Conservation (phyloP, 1,284 basidiomycete species). For the Wolfiporia cocos region DNA sequence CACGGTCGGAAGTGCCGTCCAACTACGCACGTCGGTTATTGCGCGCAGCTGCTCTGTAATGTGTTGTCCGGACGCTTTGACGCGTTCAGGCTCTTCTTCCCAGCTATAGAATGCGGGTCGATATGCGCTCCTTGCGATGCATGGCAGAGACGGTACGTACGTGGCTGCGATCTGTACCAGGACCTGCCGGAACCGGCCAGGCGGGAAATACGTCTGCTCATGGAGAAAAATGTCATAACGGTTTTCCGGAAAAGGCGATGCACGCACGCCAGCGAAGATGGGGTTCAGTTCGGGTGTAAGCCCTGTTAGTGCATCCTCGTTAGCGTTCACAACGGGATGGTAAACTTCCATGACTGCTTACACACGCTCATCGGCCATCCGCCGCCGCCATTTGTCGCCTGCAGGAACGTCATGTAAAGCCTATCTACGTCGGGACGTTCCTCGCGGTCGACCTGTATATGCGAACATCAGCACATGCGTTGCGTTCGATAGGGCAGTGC, state of each 20-base stretch:
- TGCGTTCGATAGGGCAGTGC: neutral
- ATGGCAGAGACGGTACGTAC: constrained; percentile 9
- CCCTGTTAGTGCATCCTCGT: constrained; percentile 13
- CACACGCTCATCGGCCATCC: constrained; percentile 41
- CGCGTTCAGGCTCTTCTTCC: constrained; percentile 19
- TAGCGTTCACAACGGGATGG: neutral
- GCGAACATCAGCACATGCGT: neutral
- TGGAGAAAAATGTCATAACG: neutral
- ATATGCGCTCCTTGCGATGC: neutral
- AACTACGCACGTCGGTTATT: constrained; percentile 13
- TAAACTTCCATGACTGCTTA: constrained; percentile 5
- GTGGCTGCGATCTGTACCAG: constrained; percentile 21
- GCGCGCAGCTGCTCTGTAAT: constrained; percentile 17
- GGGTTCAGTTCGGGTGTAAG: constrained; percentile 36
- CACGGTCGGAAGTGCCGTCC: neutral
- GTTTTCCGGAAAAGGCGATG: neutral
- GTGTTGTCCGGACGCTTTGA: constrained; percentile 15
- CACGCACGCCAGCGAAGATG: constrained; percentile 32
- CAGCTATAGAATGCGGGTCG: constrained; percentile 13
- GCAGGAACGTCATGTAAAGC: constrained; percentile 40
- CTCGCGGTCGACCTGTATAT: constrained; percentile 33
- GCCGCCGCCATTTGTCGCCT: constrained; percentile 35
- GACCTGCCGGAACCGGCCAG: constrained; percentile 17
- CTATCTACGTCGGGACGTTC: constrained; percentile 40
- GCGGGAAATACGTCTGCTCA: constrained; percentile 36